A percentile compares a stretch with the other conserved stretches of the same genome.
Evolutionary conservation across 148 eudicot genomes (phyloP).

Genomic region (Rhododendron molle): DNA sequence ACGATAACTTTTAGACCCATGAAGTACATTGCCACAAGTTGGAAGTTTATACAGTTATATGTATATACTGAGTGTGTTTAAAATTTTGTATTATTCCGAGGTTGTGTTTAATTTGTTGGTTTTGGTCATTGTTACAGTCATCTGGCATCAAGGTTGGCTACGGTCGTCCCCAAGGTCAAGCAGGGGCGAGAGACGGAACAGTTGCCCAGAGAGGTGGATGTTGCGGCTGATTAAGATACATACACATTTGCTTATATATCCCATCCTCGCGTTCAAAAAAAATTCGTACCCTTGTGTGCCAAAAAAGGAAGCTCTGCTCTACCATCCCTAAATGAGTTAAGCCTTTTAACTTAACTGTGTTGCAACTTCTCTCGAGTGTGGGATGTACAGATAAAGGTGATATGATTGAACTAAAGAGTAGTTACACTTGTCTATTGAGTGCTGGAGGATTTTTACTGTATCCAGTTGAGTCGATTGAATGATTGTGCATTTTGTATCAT

Average conservation of each 20-base stretch:
- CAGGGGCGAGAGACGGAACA: slow-evolving; percentile 56
- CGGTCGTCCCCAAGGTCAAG: slow-evolving; percentile 44
- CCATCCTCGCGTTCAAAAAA: background rate
- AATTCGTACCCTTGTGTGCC: background rate
- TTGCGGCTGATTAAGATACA: slow-evolving; percentile 38
- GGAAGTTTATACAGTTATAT: background rate
- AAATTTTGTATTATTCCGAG: background rate
- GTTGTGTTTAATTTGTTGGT: background rate
- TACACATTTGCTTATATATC: background rate
- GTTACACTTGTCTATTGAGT: background rate
- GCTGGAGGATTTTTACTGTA: background rate
- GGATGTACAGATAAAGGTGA: background rate
- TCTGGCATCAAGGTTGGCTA: slow-evolving; percentile 67
- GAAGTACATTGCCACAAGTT: background rate
- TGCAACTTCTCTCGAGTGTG: background rate
- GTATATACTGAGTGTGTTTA: background rate
- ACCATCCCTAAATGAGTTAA: background rate
- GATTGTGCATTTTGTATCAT: background rate
- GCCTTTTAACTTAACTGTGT: slow-evolving; percentile 1
- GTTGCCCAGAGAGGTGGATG: slow-evolving; percentile 61
- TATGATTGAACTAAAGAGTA: background rate
- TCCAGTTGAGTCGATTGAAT: background rate
- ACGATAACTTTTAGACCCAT: background rate
- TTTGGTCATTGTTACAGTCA: slow-evolving; percentile 35
- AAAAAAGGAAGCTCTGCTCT: background rate